Evolutionary conservation across 257 asterid genomes (phyloP), one percentile per base, ranked within the genome.

Genomic region (Fraxinus cuspidata): DNA sequence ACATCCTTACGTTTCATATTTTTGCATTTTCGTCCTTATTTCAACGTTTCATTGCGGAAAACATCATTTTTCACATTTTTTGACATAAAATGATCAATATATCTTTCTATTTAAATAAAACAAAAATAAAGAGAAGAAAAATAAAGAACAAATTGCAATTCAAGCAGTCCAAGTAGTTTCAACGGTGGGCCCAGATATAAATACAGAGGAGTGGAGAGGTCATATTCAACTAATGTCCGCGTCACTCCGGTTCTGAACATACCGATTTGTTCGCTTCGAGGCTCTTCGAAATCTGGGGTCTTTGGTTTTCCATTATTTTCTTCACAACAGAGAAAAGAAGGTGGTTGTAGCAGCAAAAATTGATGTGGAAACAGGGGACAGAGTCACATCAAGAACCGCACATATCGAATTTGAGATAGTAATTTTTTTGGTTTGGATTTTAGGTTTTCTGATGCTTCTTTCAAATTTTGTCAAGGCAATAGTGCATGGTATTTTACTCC

Each of bases 161-260:
- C 85, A 21, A 84, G 85, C 53, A 82, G 85, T 63, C 85, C 85
- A 23, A 78, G 85, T 53, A 58, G 65, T 73, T 77, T 81, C 70
- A 81, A 81, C 40, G 71, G 84, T 21, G 78, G 81, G 31, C 74
- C 80, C 40, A 23, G 82, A 13, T 18, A 78, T 42, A 82, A 49
- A 49, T 75, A 71, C 40, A 72, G 81, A 40, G 87, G 85, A 34
- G 78, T 84, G 78, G 81, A 78, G 79, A 81, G 87, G 69, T 84
- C 87, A 0, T 81, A 84, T 66, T 84, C 87, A 7, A 79, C 79
- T 1, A 78, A 84, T n/a, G 81, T 81, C 6, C 79, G 83, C 11
- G 71, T 84, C 51, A 71, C 83, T 65, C 87, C 85, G 81, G 83
- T 84, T 19, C 80, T 84, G 21, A 84, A 84, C 38, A 85, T 84